Evolutionary conservation across 2,329 filamentous ascomycete genomes (phyloP).

Genomic region (Aspergillus pseudotamarii): DNA sequence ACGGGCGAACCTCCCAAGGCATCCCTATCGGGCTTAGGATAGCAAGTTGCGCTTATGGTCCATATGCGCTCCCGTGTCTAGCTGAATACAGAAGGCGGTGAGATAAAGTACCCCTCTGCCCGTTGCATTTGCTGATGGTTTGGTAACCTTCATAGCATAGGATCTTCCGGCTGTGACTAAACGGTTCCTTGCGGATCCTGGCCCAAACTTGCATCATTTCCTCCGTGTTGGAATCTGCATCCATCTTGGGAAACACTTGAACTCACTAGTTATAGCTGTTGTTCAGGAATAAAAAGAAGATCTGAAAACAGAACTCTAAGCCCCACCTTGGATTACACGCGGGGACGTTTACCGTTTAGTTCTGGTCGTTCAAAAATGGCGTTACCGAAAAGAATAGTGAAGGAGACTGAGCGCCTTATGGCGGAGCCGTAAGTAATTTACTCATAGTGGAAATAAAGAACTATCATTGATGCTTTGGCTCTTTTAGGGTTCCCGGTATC

Average conservation of each 20-base stretch:
- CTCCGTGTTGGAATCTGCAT: not conserved
- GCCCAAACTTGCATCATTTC: conserved; percentile 3
- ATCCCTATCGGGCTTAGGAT: conserved; percentile 8
- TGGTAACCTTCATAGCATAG: conserved; percentile 14
- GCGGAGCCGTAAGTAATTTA: conserved; percentile 78
- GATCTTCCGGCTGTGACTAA: conserved; percentile 9
- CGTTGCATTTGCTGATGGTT: conserved; percentile 23
- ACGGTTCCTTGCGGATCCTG: conserved; percentile 7
- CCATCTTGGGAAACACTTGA: not conserved
- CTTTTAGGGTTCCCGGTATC: conserved; percentile 83
- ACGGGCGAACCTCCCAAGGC: not conserved
- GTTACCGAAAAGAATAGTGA: conserved; percentile 94
- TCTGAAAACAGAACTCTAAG: not conserved
- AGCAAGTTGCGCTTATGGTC: conserved; percentile 11
- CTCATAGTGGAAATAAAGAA: not conserved
- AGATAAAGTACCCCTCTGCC: conserved; percentile 32
- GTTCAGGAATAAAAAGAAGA: not conserved
- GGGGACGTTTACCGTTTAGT: conserved; percentile 21
- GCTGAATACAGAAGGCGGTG: conserved; percentile 24
- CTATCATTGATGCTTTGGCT: conserved; percentile 11
- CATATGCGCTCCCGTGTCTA: conserved; percentile 4
- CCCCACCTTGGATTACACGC: conserved; percentile 14
- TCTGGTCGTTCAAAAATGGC: conserved; percentile 53
- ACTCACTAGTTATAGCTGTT: not conserved
- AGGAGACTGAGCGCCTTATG: conserved; percentile 97